Base-by-base conservation (phyloP, 2,329 filamentous ascomycete genomes). In the Aspergillus quadricinctus region DNA sequence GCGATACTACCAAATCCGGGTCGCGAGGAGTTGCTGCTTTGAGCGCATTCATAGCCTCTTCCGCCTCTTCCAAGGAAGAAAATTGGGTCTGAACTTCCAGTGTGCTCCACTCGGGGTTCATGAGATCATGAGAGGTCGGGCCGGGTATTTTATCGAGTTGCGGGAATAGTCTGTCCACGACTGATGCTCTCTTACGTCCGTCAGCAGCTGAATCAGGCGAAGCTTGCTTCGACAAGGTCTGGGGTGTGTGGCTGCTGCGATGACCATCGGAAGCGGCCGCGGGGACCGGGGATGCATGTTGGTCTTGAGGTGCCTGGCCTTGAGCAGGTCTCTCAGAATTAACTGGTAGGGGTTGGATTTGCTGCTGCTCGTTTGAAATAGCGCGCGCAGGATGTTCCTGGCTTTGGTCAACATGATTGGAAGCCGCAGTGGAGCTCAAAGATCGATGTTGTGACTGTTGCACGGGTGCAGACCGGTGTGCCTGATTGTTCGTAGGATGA, bases 1-100 rank as follows among this genome's bases (percentile, higher is more conserved):
- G 14, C 14, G 56, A 65, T 3, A 41, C 48, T 21, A 70, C 71
- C 51, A 74, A 62, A 8, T 69, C 70, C 5, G 29, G 27, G 48
- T 74, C 70, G 9, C 29, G 43, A 10, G n/a, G 17, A 8, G 50
- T 40, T 27, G 21, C 23, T 46, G 49, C 46, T n/a, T 41, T 41
- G 17, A 50, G 7, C 23, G 35, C 45, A 19, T 27, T 48, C 43
- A 60, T 60, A 1, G 64, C 67, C 35, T 69, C 64, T 25, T 61
- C 57, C 2, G 64, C 67, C 35, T 69, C 64, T 25, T 61, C 57
- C 9, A 58, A 49, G 21, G 60, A 65, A 1, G 49, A 29, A 45
- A 65, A 69, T 10, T 46, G 48, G 4, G 66, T 61, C 1, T 51
- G 8, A 1, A 53, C 54, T 7, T 60, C 56, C 1, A 57, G 28